A percentile compares a stretch with the other conserved stretches of the same genome.
These are phyloP conservation scores for Botrytis tulipae DNA, from an alignment of 2,329 filamentous ascomycete species.

Conservation along the genomic window DNA sequence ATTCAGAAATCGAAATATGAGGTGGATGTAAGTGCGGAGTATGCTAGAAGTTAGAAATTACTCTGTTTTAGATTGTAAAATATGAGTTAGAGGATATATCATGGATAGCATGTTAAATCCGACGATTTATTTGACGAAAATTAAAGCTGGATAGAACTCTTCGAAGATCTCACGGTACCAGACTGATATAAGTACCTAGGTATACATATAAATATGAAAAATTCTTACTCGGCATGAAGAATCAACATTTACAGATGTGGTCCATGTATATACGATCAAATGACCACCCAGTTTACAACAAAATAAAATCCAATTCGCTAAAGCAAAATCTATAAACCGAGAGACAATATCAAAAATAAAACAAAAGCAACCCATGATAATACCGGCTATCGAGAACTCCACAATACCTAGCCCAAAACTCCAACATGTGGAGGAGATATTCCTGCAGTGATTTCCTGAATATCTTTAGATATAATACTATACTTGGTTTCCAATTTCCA, in stretches of 20 bases:
- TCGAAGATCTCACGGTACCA: too few relatives aligned
- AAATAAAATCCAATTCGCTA: not conserved
- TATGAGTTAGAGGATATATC: not conserved
- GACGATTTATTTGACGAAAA: accelerated
- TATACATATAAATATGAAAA: too few relatives aligned
- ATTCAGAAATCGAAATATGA: not conserved
- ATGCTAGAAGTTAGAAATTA: not conserved
- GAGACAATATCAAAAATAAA: not conserved
- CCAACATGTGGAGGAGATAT: not conserved
- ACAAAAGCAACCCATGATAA: not conserved
- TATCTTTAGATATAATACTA: too few relatives aligned
- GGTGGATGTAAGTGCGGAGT: not conserved
- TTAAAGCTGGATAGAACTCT: not conserved
- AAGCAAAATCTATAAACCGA: not conserved
- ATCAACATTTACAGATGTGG: not conserved
- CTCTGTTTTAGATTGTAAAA: too few relatives aligned
- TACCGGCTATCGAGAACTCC: not conserved
- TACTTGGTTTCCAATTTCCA: not conserved
- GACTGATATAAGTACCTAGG: too few relatives aligned
- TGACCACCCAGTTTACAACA: not conserved
- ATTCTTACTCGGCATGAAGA: not conserved
- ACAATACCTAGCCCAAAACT: not conserved
- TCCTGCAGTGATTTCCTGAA: not conserved
- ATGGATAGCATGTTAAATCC: not conserved
- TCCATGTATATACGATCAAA: not conserved